Conservation (phyloP, 2,329 filamentous ascomycete species). For the Fusarium verticillioides region DNA sequence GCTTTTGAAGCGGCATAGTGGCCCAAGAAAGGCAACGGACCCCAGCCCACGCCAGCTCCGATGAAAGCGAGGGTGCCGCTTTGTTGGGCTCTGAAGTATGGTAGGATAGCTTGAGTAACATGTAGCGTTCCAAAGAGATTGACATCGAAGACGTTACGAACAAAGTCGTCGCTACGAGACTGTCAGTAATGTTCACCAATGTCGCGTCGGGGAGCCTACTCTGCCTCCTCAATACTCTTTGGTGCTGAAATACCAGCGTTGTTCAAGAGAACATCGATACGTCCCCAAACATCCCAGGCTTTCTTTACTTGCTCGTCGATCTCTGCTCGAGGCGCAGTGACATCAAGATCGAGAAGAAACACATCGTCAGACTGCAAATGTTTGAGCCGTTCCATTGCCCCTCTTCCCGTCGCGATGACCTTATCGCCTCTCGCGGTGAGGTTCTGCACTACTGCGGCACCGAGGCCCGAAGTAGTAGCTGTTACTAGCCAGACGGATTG, state of each 20-base stretch:
- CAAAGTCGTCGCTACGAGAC: neutral
- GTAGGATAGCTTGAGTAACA: slow-evolving; percentile 8
- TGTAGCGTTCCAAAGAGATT: slow-evolving; percentile 2
- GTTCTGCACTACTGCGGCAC: slow-evolving; percentile 10
- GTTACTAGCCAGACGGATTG: slow-evolving; percentile 7
- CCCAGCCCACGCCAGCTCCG: slow-evolving; percentile 3
- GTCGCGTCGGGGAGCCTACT: neutral
- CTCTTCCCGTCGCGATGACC: slow-evolving; percentile 4
- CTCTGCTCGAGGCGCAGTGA: neutral
- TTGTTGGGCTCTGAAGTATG: neutral
- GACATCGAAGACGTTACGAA: slow-evolving; percentile 1
- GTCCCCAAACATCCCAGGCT: slow-evolving; percentile 3
- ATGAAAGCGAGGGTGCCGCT: neutral
- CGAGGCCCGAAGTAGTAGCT: slow-evolving; percentile 11
- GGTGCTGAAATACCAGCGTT: slow-evolving; percentile 7
- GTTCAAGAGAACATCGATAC: slow-evolving; percentile 6
- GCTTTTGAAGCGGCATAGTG: slow-evolving; percentile 16
- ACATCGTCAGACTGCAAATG: slow-evolving; percentile 1
- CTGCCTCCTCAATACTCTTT: neutral
- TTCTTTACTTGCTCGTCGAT: neutral
- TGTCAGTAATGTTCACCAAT: neutral
- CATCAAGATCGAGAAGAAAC: slow-evolving; percentile 1
- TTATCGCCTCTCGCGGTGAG: neutral
- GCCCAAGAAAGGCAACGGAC: neutral
- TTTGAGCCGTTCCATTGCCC: neutral